phyloP scores from a whole-genome alignment of 2,329 filamentous ascomycete genomes.

The Colletotrichum australisinense region DNA sequence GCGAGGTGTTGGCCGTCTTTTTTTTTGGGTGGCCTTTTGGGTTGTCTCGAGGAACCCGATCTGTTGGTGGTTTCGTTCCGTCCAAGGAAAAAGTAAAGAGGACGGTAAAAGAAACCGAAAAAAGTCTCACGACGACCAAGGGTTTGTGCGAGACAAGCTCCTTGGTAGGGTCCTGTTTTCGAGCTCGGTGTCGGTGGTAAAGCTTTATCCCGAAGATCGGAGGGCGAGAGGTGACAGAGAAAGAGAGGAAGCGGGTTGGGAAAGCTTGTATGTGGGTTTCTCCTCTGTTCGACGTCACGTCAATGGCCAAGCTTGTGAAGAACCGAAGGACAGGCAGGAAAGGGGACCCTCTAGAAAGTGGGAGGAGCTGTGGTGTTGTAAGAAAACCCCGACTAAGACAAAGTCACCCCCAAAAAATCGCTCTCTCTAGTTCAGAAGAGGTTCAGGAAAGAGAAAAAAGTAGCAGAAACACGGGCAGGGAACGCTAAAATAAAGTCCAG shows the following conservation, averaged over 20 bases:
- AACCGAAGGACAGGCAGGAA: not conserved
- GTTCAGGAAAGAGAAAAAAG: not conserved
- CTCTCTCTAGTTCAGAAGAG: not conserved
- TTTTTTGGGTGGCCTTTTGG: no score
- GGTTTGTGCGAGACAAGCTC: constrained; percentile 5
- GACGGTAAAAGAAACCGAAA: not conserved
- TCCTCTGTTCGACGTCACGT: constrained; percentile 23
- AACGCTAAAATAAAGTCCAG: not conserved
- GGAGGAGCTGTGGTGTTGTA: not conserved
- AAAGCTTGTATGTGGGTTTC: constrained; percentile 6
- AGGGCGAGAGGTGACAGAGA: constrained; percentile 3
- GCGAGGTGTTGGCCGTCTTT: not conserved
- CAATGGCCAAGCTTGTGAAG: constrained; percentile 11
- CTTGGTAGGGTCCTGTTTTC: not conserved
- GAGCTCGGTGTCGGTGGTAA: constrained; percentile 34
- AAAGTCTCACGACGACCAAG: not conserved
- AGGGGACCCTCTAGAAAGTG: not conserved
- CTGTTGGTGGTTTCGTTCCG: not conserved
- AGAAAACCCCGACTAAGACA: not conserved
- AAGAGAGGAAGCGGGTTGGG: no score
- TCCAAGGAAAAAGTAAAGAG: not conserved
- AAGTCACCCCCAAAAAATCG: not conserved
- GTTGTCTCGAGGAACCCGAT: not conserved
- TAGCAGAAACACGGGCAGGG: not conserved
- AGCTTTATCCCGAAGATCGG: constrained; percentile 33